Evolutionary conservation across 305 asterid species (phyloP).

Genomic region (Fraxinus sp.): DNA sequence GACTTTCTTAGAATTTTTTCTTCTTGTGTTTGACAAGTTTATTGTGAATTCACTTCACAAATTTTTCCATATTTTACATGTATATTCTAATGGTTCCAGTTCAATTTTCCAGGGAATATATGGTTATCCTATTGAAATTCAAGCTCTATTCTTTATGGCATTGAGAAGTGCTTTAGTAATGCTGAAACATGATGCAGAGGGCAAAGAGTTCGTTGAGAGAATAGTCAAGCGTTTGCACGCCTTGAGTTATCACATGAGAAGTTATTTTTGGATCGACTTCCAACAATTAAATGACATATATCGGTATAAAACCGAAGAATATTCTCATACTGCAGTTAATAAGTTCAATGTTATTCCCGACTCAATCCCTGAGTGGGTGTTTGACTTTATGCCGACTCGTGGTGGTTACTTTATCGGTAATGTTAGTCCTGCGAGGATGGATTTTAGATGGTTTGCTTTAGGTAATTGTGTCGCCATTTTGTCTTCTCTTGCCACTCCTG

Average conservation of each 20-base stretch:
- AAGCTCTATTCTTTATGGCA: conserved; percentile 97
- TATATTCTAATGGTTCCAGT: background rate
- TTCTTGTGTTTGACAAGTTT: background rate
- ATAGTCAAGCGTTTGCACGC: conserved; percentile 91
- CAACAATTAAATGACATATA: conserved; percentile 85
- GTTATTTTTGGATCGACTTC: conserved; percentile 95
- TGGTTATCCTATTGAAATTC: conserved; percentile 94
- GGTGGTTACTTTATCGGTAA: conserved; percentile 95
- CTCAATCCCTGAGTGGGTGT: conserved; percentile 95
- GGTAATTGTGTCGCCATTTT: conserved; percentile 92
- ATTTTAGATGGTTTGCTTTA: conserved; percentile 91
- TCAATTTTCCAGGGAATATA: conserved; percentile 71
- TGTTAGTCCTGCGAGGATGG: conserved; percentile 97
- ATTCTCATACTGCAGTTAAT: conserved; percentile 90
- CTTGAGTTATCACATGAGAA: conserved; percentile 88
- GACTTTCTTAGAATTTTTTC: background rate
- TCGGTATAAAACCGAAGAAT: conserved; percentile 93
- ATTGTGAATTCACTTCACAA: background rate
- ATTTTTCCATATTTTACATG: background rate
- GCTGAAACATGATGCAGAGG: conserved; percentile 80
- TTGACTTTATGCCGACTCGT: conserved; percentile 86
- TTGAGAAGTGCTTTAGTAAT: conserved; percentile 71
- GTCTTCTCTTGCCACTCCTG: conserved; percentile 85
- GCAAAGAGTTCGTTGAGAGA: conserved; percentile 80
- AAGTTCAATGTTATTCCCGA: conserved; percentile 92